A percentile compares a stretch with the other conserved stretches of the same genome.
These are phyloP conservation scores for Prinsepia uniflora DNA, from an alignment of 306 rosid genomes.

Conservation along the genomic window DNA sequence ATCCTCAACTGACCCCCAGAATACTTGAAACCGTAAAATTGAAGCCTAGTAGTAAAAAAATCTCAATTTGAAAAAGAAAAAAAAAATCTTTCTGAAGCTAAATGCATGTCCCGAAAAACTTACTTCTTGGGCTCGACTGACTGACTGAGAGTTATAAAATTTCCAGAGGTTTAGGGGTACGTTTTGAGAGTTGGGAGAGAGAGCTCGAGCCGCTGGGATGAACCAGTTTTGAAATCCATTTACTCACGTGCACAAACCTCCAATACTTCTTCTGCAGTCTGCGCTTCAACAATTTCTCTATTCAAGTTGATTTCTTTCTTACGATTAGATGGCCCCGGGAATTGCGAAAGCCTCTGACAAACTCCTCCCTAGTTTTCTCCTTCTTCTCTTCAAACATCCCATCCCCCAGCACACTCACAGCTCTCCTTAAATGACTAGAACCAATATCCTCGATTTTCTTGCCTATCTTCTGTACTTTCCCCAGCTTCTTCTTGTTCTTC, in stretches of 20 bases:
- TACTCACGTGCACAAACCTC: slow-evolving; percentile 29
- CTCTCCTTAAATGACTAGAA: slow-evolving; percentile 40
- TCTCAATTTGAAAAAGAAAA: no score
- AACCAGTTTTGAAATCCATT: no score
- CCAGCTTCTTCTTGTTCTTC: slow-evolving; percentile 44
- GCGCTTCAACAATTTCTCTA: slow-evolving; percentile 65
- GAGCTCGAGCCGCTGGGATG: no score
- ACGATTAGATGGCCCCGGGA: slow-evolving; percentile 77
- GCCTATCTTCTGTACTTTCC: slow-evolving; percentile 28
- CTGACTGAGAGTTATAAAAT: no score
- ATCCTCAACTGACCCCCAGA: no score
- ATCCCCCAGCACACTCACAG: slow-evolving; percentile 45
- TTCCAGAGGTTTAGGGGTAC: no score
- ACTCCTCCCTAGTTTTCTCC: slow-evolving; percentile 56
- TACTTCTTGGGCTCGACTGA: no score
- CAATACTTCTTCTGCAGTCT: slow-evolving; percentile 75
- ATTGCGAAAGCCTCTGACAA: slow-evolving; percentile 64
- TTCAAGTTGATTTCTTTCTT: slow-evolving; percentile 74
- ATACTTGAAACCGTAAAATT: no score
- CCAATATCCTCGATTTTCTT: slow-evolving; percentile 39
- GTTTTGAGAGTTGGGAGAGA: no score
- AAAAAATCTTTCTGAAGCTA: no score
- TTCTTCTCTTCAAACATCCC: slow-evolving; percentile 62
- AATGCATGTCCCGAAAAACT: no score
- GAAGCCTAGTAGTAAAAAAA: no score